These are phyloP conservation scores for Tulasnella sp. DNA, from an alignment of 768 basidiomycete genomes.

Conservation along the genomic window DNA sequence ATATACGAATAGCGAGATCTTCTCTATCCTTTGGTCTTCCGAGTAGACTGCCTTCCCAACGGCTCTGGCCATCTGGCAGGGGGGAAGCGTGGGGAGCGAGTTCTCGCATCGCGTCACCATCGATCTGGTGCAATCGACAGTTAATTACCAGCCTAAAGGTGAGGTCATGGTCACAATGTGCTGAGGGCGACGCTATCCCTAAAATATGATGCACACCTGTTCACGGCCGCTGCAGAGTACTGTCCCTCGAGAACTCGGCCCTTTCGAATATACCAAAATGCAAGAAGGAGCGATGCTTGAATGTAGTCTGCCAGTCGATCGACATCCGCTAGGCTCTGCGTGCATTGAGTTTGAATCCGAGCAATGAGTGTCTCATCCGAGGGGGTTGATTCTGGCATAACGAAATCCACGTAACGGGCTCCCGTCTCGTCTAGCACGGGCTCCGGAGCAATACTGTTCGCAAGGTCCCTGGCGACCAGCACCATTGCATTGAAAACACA, in stretches of 20 bases:
- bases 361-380: not conserved
- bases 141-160: not conserved
- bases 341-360: not conserved
- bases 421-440: not conserved
- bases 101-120: not conserved
- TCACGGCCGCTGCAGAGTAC: not conserved
- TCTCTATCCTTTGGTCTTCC: not conserved
- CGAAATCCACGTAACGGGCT: constrained; percentile 2
- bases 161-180: not conserved
- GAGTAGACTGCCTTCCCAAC: constrained; percentile 10
- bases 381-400: not conserved
- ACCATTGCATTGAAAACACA: not conserved
- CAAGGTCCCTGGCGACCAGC: not conserved
- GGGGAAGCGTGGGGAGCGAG: not conserved
- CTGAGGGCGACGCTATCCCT: not conserved
- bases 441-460: not conserved
- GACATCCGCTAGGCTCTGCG: constrained; percentile 3
- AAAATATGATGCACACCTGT: not conserved
- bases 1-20: constrained; percentile 3
- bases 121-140: constrained; percentile 9
- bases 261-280: constrained; percentile 9
- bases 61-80: not conserved
- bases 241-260: constrained; percentile 16
- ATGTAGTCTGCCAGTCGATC: constrained; percentile 17
- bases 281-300: constrained; percentile 15